phyloP scores from a whole-genome alignment of 2,329 filamentous ascomycete genomes.

The Fusarium succisae region DNA sequence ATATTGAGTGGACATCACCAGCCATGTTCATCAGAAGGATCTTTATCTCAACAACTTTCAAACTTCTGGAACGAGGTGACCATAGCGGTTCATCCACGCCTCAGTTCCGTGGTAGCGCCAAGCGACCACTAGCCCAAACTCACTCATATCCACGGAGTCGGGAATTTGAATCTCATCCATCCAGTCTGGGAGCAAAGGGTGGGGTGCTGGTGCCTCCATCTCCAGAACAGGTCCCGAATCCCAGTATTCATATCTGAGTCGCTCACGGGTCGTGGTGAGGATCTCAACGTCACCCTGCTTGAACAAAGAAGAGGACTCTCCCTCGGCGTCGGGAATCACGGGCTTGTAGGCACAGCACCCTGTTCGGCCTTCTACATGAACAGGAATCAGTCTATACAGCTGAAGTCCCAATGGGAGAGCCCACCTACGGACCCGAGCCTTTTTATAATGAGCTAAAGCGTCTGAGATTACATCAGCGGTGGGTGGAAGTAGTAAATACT shows the following conservation, averaged over 20 bases:
- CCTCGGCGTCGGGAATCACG: neutral
- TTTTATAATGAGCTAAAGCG: neutral
- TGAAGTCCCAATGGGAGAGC: neutral
- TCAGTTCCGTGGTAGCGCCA: neutral
- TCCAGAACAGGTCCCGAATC: neutral
- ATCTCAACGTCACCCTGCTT: neutral
- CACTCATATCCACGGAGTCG: too few species aligned
- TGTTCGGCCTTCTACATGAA: too few species aligned
- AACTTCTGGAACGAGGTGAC: neutral
- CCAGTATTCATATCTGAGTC: neutral
- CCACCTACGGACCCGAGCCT: accelerated
- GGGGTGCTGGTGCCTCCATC: neutral
- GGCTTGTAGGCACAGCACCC: accelerated
- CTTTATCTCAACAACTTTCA: accelerated
- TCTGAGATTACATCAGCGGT: neutral
- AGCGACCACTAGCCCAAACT: neutral
- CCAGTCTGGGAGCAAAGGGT: neutral
- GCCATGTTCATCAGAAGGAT: too few species aligned
- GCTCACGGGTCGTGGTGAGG: neutral
- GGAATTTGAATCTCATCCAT: neutral
- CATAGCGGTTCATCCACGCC: neutral
- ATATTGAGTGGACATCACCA: too few species aligned
- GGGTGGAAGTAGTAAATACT: neutral
- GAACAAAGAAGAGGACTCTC: neutral
- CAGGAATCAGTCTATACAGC: neutral